These are phyloP conservation scores for Ramularia endophylla DNA, from an alignment of 2,329 filamentous ascomycete genomes.

Conservation along the genomic window DNA sequence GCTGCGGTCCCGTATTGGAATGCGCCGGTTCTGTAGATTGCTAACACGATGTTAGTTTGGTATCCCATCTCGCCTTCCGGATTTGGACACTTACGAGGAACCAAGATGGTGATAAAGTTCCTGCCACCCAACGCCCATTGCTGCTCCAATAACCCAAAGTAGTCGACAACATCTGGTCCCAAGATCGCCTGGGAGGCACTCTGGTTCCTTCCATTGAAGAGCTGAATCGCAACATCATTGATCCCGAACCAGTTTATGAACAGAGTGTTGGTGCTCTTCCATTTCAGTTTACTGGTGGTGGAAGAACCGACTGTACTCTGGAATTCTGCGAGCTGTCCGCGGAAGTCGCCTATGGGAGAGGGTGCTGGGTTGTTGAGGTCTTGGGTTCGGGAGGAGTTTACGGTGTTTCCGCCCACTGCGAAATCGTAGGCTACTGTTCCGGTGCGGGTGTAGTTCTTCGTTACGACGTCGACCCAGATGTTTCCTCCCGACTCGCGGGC, in stretches of 20 bases:
- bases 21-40: conserved; percentile 1
- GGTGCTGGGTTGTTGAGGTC: neutral
- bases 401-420: conserved; percentile 5
- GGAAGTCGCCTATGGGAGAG: conserved; percentile 2
- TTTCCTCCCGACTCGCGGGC: conserved; percentile 4
- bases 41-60: neutral
- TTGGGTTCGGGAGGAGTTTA: conserved; percentile 4
- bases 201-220: neutral
- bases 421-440: conserved; percentile 7
- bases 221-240: conserved; percentile 9
- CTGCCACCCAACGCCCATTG: conserved; percentile 5
- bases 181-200: neutral
- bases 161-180: neutral
- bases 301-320: neutral
- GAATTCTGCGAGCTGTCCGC: conserved; percentile 4
- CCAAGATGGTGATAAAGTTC: conserved; percentile 3
- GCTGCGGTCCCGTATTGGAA: neutral
- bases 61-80: too few species aligned
- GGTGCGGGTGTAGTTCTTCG: conserved; percentile 1
- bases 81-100: conserved; percentile 2
- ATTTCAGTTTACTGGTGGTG: neutral
- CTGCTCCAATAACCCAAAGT: neutral
- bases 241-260: conserved; percentile 11
- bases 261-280: conserved; percentile 10
- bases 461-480: conserved; percentile 6